Base-by-base conservation (phyloP, 345 rosid genomes). In the Combretum micranthum region DNA sequence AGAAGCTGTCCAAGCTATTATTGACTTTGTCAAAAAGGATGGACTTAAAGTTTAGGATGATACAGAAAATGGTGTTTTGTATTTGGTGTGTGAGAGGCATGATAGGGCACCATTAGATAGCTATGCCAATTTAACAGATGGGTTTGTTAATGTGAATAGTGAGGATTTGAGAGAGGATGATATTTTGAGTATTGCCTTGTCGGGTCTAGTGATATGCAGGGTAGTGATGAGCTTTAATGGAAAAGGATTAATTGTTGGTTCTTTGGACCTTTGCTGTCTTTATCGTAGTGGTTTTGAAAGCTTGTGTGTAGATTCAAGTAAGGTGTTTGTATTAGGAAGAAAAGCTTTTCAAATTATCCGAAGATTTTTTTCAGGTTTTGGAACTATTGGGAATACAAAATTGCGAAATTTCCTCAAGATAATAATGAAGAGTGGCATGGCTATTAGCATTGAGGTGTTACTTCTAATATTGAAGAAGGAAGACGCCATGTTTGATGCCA, bases 31-130 rank as follows among this genome's bases (percentile, higher is more conserved):
- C n/a, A n/a, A n/a, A n/a, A n/a, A n/a, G n/a, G 78, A 67, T 61
- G 62, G 60, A 63, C 69, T 69, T 73, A 74, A 97, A n/a, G 80
- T 92, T 68, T 92, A 87, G 92, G 88, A 82, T n/a, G 80, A 92
- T 73, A 57, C 71, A 65, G 78, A 56, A 70, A 64, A 60, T 67
- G 85, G 80, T 50, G 22, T 68, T 55, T 78, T 84, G 71, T 83
- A 76, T 72, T 69, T 90, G 53, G 91, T 83, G 19, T 73, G 77
- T 64, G 83, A 77, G 81, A 83, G 71, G 64, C 53, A 67, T 46
- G 22, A 51, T 43, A 63, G 51, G 15, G 60, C 64, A 56, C 43
- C 60, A 17, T 56, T 52, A 50, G 71, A 57, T 15, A 62, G 53
- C 32, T 67, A 67, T 23, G 52, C 23, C 2, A 20, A 46, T 17